These are phyloP conservation scores for Kurtzmaniella quercitrusa DNA, from an alignment of 1,139 yeast species.

Conservation along the genomic window DNA sequence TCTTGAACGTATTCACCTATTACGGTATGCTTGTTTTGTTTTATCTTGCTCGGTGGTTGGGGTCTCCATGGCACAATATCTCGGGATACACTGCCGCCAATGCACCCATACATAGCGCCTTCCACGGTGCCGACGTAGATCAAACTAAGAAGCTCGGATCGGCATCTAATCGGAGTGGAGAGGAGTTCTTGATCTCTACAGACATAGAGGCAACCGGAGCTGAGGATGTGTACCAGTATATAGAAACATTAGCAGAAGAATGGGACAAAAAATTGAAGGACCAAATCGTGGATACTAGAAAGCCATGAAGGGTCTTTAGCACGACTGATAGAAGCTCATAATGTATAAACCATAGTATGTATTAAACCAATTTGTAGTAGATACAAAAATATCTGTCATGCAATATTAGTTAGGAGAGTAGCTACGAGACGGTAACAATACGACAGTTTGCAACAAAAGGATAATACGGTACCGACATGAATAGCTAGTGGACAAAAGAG, in stretches of 20 bases:
- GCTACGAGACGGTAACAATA: too few species aligned
- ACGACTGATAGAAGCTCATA: too few species aligned
- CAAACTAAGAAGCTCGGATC: slow-evolving; percentile 72
- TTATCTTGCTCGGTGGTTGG: slow-evolving; percentile 75
- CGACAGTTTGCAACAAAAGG: too few species aligned
- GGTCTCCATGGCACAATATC: slow-evolving; percentile 86
- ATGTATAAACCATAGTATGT: too few species aligned
- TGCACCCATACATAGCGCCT: slow-evolving; percentile 53
- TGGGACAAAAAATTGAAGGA: slow-evolving; percentile 59
- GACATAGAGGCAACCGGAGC: slow-evolving; percentile 62
- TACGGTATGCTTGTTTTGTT: slow-evolving; percentile 83
- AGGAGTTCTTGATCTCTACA: slow-evolving; percentile 53
- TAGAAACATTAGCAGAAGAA: slow-evolving; percentile 48
- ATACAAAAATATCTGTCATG: too few species aligned
- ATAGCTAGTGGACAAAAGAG: too few species aligned
- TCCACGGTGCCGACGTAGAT: slow-evolving; percentile 26
- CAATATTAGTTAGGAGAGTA: too few species aligned
- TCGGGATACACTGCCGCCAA: slow-evolving; percentile 87
- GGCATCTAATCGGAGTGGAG: slow-evolving; percentile 59
- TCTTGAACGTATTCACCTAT: slow-evolving; percentile 70
- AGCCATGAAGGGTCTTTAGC: slow-evolving; percentile 18
- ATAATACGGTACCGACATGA: too few species aligned
- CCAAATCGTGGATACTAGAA: slow-evolving; percentile 60
- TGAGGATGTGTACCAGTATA: slow-evolving; percentile 57
- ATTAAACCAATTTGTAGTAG: too few species aligned